Evolutionary conservation across 257 asterid species (phyloP).

Genomic region (Solanum phureja): DNA sequence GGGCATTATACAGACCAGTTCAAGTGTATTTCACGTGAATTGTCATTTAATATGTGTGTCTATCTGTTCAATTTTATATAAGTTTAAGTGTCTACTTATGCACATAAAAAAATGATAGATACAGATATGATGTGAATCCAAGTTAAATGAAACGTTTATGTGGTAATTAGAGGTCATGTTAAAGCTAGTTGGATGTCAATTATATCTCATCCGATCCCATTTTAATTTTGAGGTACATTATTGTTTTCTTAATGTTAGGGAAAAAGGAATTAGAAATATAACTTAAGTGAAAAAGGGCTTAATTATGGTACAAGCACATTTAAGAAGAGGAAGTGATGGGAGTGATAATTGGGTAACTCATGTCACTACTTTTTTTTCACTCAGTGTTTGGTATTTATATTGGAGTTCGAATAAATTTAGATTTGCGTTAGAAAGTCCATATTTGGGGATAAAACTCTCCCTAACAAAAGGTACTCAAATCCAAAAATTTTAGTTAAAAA

Average conservation of each 20-base stretch:
- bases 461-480: too few species aligned
- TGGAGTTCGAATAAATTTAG: background rate
- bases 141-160: background rate
- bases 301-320: background rate
- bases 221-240: background rate
- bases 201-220: background rate
- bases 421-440: too few species aligned
- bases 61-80: too few species aligned
- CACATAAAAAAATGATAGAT: too few species aligned
- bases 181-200: background rate
- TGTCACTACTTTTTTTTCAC: background rate
- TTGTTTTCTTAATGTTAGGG: background rate
- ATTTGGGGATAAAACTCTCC: too few species aligned
- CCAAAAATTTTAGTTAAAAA: fast-evolving
- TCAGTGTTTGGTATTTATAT: too few species aligned
- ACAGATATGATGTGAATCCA: background rate
- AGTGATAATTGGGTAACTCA: background rate
- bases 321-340: background rate
- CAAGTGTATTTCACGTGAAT: background rate
- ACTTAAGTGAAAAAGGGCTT: background rate
- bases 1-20: background rate
- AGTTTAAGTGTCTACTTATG: too few species aligned
- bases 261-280: background rate
- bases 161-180: background rate
- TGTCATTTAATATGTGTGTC: background rate